Base-by-base conservation (phyloP, 2,329 filamentous ascomycete species). In the Diaporthe citriasiana region DNA sequence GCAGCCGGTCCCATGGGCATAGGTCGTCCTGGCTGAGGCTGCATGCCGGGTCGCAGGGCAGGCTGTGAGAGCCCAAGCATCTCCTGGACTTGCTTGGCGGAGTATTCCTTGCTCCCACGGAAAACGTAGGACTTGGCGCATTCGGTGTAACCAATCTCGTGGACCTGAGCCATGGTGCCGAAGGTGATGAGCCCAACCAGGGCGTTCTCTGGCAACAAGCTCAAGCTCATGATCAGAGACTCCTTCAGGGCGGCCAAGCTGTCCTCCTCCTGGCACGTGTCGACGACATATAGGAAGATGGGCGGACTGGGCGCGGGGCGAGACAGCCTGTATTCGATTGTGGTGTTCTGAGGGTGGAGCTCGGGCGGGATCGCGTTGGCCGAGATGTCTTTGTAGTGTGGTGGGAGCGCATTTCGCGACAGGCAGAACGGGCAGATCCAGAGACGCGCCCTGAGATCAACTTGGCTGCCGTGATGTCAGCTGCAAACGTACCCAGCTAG, bases 111-210 rank as follows among this genome's bases (percentile, higher is more conserved):
- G 88, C 92, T 98, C 51, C 97, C 97, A 73, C 96, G 92, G 89
- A 99, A 99, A 55, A 99, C 97, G 80, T 98, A 99, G 8, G 96
- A 98, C 85, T 98, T 99, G 77, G 97, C 95, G 84, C 97, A 99
- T 84, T 98, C 97, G 72, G 94, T 95, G 82, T 99, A 99, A 72
- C 97, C 97, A 78, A 99, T 94, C 85, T 99, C 97, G 82, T 99
- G 97, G 25, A 99, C 95, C 90, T 98, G 95, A 42, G 95, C 92
- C 95, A 98, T 98, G 56, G 97, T 98, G 76, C 97, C 97, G 81
- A 91, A 97, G 60, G 94, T 97, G 79, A 97, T 93, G 74, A 97
- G 85, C 50, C 94, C 94, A 60, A 97, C 94, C 40, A 97, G 87
- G 33, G 94, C 93, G 81, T 95, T 93, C 80, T 94, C 93, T 6